Conservation (phyloP, 2,329 filamentous ascomycete genomes). For the Aspergillus ochraceoroseus region DNA sequence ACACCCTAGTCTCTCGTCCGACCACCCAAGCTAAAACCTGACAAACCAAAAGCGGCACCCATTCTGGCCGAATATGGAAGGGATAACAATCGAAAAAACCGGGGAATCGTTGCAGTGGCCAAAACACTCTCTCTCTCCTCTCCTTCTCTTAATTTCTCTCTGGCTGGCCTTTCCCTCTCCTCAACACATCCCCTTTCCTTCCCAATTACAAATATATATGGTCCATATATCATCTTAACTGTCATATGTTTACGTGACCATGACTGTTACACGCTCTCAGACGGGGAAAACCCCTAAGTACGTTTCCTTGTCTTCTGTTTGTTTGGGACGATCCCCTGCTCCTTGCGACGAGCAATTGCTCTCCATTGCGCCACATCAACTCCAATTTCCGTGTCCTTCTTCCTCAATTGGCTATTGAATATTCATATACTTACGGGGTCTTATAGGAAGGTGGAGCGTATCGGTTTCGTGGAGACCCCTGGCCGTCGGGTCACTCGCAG, state of each 20-base stretch:
- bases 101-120: too few relatives aligned
- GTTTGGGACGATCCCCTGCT: not conserved
- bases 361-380: not conserved
- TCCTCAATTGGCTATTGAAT: not conserved
- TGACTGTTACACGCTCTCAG: conserved; percentile 50
- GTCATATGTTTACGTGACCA: conserved; percentile 27
- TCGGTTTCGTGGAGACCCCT: conserved; percentile 52
- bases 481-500: conserved; percentile 44
- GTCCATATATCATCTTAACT: not conserved
- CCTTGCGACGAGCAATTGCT: conserved; percentile 5
- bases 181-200: conserved; percentile 13
- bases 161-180: not conserved
- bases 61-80: too few relatives aligned
- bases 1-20: too few relatives aligned
- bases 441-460: conserved; percentile 49
- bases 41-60: too few relatives aligned
- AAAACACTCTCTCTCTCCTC: too few relatives aligned
- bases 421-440: not conserved
- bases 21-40: too few relatives aligned
- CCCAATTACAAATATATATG: not conserved
- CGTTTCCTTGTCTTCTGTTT: conserved; percentile 20
- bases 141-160: conserved; percentile 11
- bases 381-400: not conserved
- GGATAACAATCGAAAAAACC: too few relatives aligned
- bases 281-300: conserved; percentile 51